These are phyloP conservation scores for Tylopilus rubrobrunneus DNA, from an alignment of 768 basidiomycete species.

Conservation along the genomic window DNA sequence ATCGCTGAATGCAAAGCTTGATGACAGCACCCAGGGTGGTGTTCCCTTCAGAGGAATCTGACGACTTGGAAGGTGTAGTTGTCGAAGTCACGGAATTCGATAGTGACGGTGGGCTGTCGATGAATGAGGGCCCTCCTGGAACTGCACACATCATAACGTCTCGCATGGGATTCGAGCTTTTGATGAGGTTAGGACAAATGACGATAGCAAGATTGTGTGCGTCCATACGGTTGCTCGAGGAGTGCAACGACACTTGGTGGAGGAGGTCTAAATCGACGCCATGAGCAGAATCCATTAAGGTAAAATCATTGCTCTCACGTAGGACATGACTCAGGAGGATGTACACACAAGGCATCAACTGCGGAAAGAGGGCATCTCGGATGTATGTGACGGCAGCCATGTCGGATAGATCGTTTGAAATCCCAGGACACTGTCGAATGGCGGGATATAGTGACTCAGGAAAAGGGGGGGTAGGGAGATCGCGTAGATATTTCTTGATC, in stretches of 20 bases:
- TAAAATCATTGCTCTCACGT: constrained; percentile 38
- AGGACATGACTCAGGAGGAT: constrained; percentile 70
- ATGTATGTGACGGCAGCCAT: constrained; percentile 61
- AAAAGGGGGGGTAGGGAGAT: constrained; percentile 77
- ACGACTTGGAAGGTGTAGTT: constrained; percentile 20
- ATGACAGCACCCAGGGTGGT: constrained; percentile 70
- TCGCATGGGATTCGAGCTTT: constrained; percentile 58
- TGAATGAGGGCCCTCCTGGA: constrained; percentile 43
- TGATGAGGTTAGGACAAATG: constrained; percentile 75
- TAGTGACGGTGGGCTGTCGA: constrained; percentile 24
- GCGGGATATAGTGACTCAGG: constrained; percentile 62
- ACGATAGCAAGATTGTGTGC: constrained; percentile 80
- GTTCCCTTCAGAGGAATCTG: constrained; percentile 39
- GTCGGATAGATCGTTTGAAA: constrained; percentile 50
- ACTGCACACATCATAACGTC: constrained; percentile 76
- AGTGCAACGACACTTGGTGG: constrained; percentile 71
- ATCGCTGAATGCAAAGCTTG: constrained; percentile 75
- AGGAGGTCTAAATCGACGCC: constrained; percentile 53
- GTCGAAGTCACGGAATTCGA: constrained; percentile 12
- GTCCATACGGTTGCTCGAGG: constrained; percentile 73
- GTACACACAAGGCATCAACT: constrained; percentile 65
- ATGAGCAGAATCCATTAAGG: constrained; percentile 7
- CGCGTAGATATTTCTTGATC: constrained; percentile 80
- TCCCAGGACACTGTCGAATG: constrained; percentile 64
- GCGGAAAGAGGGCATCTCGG: constrained; percentile 62